These are phyloP conservation scores for Pleurotus citrinopileatus DNA, from an alignment of 768 basidiomycete species.

Conservation along the genomic window DNA sequence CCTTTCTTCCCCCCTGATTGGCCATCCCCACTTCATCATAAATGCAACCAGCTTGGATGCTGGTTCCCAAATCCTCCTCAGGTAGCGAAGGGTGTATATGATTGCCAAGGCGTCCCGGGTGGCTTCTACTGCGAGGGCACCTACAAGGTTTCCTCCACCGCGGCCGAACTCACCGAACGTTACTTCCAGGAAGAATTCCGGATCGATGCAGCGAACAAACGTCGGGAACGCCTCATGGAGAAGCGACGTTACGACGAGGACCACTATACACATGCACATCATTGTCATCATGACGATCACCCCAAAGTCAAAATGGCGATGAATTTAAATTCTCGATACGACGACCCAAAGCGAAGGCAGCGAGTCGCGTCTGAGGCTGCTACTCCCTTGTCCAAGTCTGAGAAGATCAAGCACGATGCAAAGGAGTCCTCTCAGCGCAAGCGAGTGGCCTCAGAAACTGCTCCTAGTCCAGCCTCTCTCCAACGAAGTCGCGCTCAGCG, in stretches of 20 bases:
- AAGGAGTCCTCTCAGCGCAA: neutral
- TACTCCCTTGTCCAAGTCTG: neutral
- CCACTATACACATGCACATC: conserved; percentile 3
- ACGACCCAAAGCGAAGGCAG: neutral
- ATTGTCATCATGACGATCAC: conserved; percentile 6
- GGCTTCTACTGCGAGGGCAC: conserved; percentile 21
- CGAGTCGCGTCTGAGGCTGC: neutral
- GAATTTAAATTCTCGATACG: conserved; percentile 4
- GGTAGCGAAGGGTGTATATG: conserved; percentile 24
- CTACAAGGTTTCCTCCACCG: conserved; percentile 16
- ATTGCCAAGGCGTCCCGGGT: conserved; percentile 19
- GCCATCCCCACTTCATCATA: conserved; percentile 24
- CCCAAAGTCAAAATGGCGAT: conserved; percentile 5
- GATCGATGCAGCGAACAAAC: neutral
- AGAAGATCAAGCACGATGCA: neutral
- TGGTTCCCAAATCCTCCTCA: conserved; percentile 27
- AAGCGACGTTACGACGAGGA: conserved; percentile 8
- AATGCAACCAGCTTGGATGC: conserved; percentile 25
- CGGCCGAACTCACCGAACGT: conserved; percentile 7
- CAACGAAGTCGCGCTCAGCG: conserved; percentile 4
- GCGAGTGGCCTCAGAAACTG: neutral
- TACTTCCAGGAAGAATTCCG: conserved; percentile 11
- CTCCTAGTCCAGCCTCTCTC: neutral
- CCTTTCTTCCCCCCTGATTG: too few species aligned
- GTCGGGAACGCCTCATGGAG: conserved; percentile 6